Percentiles rank a stretch among this genome's conserved stretches.
phyloP scores from a whole-genome alignment of 306 rosid genomes.

The Inga oerstediana region DNA sequence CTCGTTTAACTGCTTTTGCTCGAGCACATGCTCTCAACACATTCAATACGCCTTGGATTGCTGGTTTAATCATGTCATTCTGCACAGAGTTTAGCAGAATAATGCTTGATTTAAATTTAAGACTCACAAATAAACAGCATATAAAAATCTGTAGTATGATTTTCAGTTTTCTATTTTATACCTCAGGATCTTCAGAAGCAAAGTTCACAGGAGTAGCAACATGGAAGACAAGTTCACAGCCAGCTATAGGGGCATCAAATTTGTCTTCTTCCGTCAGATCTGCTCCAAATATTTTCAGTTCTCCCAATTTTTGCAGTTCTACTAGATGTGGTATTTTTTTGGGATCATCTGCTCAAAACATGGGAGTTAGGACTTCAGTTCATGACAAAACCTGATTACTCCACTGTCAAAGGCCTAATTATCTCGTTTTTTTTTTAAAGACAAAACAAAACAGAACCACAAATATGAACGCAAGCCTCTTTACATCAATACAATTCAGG shows the following conservation, averaged over 20 bases:
- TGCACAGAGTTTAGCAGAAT: constrained; percentile 13
- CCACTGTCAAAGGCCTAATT: not conserved
- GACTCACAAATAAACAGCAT: not conserved
- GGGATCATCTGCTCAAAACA: constrained; percentile 51
- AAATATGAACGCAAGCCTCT: not conserved
- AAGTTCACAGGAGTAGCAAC: constrained; percentile 82
- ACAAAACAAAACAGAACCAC: not conserved
- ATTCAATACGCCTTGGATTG: constrained; percentile 66
- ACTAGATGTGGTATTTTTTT: constrained; percentile 66
- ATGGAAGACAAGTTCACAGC: constrained; percentile 79
- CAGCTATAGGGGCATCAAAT: constrained; percentile 70
- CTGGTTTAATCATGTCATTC: constrained; percentile 96
- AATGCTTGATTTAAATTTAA: not conserved
- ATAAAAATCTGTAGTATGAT: not conserved
- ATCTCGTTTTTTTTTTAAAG: not conserved
- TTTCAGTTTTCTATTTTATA: not conserved
- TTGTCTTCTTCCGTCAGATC: constrained; percentile 64
- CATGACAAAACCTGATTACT: not conserved
- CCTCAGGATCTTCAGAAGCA: constrained; percentile 90
- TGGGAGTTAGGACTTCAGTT: not conserved
- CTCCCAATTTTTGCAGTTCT: constrained; percentile 56
- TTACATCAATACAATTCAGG: not conserved
- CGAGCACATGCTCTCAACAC: constrained; percentile 70
- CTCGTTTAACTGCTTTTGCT: constrained; percentile 70
- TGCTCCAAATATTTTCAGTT: constrained; percentile 58